Evolutionary conservation across 805 yeast species (phyloP).

Genomic region (Lipomyces anomalus): DNA sequence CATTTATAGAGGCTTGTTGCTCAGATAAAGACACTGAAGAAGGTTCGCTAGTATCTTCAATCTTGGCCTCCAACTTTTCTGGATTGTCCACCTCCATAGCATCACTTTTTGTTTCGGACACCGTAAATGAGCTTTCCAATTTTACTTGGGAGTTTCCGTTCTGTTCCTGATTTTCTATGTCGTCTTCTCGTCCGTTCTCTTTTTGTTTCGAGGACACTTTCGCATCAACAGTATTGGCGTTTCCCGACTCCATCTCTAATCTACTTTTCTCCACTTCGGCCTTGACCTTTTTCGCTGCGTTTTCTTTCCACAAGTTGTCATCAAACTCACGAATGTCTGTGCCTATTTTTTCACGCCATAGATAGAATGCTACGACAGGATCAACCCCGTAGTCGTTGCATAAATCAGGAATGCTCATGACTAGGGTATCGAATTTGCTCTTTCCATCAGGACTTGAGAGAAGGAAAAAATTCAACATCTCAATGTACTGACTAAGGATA

Average conservation of each 20-base stretch:
- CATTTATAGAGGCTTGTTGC: too few species aligned
- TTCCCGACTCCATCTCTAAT: too few species aligned
- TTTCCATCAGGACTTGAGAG: constrained; percentile 23
- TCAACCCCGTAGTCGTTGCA: constrained; percentile 29
- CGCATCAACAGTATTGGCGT: too few species aligned
- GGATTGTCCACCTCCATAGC: background rate
- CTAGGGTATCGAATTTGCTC: constrained; percentile 4
- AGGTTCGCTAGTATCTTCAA: too few species aligned
- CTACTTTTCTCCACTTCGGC: constrained; percentile 14
- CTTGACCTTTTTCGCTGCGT: constrained; percentile 19
- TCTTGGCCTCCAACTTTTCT: background rate
- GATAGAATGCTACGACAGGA: constrained; percentile 61
- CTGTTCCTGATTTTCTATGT: too few species aligned
- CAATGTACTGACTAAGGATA: constrained; percentile 59
- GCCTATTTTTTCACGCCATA: constrained; percentile 53
- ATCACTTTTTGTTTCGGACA: too few species aligned
- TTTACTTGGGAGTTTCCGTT: too few species aligned
- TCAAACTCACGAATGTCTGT: constrained; percentile 33
- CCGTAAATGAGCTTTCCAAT: too few species aligned
- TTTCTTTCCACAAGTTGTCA: constrained; percentile 5
- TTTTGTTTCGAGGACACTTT: too few species aligned
- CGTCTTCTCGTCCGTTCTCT: too few species aligned
- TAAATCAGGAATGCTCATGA: constrained; percentile 24
- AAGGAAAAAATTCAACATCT: constrained; percentile 51
- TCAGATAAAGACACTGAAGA: too few species aligned